A percentile compares a stretch with the other conserved stretches of the same genome.
These are phyloP conservation scores for Telfairia occidentalis DNA, from an alignment of 331 rosid genomes.

Conservation along the genomic window DNA sequence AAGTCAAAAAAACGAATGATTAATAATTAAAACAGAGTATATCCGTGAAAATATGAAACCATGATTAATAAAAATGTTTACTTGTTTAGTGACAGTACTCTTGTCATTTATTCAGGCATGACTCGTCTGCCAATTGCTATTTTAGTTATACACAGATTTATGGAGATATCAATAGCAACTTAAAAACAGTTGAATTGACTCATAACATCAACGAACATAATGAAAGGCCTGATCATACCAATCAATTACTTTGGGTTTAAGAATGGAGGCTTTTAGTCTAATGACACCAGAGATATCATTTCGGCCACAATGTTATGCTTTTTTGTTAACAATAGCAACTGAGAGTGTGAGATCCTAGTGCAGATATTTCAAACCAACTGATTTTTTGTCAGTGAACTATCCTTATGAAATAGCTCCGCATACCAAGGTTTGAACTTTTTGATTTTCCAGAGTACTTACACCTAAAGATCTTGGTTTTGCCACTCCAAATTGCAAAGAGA, in stretches of 20 bases:
- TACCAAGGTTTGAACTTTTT: not conserved
- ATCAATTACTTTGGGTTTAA: too few relatives aligned
- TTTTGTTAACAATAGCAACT: not conserved
- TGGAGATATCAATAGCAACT: not conserved
- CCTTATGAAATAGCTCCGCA: not conserved
- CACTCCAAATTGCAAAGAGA: not conserved
- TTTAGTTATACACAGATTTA: not conserved
- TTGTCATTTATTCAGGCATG: not conserved
- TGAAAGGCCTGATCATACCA: not conserved
- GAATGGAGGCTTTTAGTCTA: too few relatives aligned
- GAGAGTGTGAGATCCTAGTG: not conserved
- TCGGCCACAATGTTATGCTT: not conserved
- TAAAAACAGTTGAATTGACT: not conserved
- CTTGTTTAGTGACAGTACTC: too few relatives aligned
- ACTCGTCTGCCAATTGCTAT: not conserved
- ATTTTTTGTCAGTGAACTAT: not conserved
- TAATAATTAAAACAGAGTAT: not conserved
- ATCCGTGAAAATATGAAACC: not conserved
- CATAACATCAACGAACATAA: not conserved
- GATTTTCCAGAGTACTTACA: not conserved
- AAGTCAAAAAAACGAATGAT: not conserved
- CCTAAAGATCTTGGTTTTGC: not conserved
- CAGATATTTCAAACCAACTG: not conserved
- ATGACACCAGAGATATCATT: not conserved
- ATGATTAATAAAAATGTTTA: not conserved